Percentiles rank a stretch among this genome's conserved stretches.
phyloP scores from a whole-genome alignment of 116 monocot species.

The Iris pallida region DNA sequence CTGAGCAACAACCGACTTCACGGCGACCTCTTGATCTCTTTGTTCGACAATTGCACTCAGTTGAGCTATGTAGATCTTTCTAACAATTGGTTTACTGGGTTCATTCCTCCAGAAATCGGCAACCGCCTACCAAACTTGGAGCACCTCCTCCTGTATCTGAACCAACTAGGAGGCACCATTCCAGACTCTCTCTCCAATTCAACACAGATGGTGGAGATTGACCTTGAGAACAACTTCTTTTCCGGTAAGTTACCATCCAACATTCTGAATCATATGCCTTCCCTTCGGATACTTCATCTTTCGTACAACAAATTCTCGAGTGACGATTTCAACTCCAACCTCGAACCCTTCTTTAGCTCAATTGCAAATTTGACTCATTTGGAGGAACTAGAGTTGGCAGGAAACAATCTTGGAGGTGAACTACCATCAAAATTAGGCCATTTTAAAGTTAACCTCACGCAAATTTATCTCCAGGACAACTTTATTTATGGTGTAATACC shows the following conservation, averaged over 20 bases:
- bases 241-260: slow-evolving; percentile 30
- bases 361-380: slow-evolving; percentile 31
- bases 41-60: slow-evolving; percentile 29
- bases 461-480: slow-evolving; percentile 33
- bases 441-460: slow-evolving; percentile 15
- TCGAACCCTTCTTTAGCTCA: slow-evolving; percentile 23
- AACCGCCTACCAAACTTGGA: slow-evolving; percentile 23
- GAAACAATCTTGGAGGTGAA: slow-evolving; percentile 24
- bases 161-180: slow-evolving; percentile 21
- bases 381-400: slow-evolving; percentile 23
- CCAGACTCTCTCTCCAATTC: slow-evolving; percentile 32
- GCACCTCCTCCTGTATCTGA: slow-evolving; percentile 25
- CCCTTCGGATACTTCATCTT: slow-evolving; percentile 23
- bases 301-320: slow-evolving; percentile 32
- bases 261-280: slow-evolving; percentile 21
- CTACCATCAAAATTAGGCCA: slow-evolving; percentile 20
- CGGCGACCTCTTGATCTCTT: slow-evolving; percentile 24
- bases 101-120: slow-evolving; percentile 34
- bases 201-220: slow-evolving; percentile 20
- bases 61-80: slow-evolving; percentile 28
- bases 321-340: slow-evolving; percentile 18
- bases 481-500: slow-evolving; percentile 27
- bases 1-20: slow-evolving; percentile 26
- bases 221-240: slow-evolving; percentile 29
- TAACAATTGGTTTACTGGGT: slow-evolving; percentile 26